A percentile compares a stretch with the other conserved stretches of the same genome.
Conservation (phyloP, 2,329 filamentous ascomycete species). For the Bipolaris gigantea region DNA sequence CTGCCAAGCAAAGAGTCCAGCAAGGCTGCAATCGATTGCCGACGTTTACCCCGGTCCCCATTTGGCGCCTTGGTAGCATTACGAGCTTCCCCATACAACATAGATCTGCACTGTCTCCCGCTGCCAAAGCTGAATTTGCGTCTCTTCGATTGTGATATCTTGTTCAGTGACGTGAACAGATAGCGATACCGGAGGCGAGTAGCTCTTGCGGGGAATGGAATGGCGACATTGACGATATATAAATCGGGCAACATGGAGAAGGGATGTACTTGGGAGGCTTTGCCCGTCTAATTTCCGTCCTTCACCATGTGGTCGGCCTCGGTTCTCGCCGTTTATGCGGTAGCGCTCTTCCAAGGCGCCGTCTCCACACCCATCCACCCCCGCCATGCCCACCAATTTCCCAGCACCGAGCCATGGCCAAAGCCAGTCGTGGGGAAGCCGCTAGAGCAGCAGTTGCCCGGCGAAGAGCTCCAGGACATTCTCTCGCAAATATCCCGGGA, state of each 20-base stretch:
- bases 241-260: not conserved
- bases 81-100: conserved; percentile 24
- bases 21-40: conserved; percentile 2
- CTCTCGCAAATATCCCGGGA: conserved; percentile 43
- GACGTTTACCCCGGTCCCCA: conserved; percentile 2
- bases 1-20: conserved; percentile 15
- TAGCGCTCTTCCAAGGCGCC: conserved; percentile 5
- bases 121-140: not conserved
- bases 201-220: conserved; percentile 7
- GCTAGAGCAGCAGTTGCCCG: conserved; percentile 42
- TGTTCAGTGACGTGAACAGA: conserved; percentile 1
- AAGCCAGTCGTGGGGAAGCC: conserved; percentile 32
- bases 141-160: conserved; percentile 14
- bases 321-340: conserved; percentile 8
- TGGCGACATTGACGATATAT: conserved; percentile 4
- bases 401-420: conserved; percentile 41
- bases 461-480: conserved; percentile 43
- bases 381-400: conserved; percentile 13
- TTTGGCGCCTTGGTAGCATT: conserved; percentile 20
- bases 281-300: not conserved
- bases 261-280: not conserved
- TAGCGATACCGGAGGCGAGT: conserved; percentile 16
- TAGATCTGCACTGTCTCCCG: conserved; percentile 13
- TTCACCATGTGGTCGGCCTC: conserved; percentile 17
- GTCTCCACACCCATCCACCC: conserved; percentile 18